Base-by-base conservation (phyloP, 352 stramenopile species). In the Phytopythium montanum region DNA sequence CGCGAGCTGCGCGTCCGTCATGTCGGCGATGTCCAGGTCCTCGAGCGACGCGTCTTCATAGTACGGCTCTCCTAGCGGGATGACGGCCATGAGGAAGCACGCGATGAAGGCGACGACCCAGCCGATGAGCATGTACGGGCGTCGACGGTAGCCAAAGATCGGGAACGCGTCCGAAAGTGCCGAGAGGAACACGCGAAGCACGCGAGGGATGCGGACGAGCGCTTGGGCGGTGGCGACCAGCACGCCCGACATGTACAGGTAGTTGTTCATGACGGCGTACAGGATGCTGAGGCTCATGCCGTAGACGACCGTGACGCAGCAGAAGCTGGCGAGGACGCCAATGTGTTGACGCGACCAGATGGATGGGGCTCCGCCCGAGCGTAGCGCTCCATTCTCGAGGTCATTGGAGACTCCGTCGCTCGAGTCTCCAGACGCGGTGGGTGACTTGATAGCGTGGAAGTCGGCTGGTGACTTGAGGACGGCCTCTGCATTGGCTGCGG, bases 121-220 rank as follows among this genome's bases (percentile, higher is more conserved):
- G 8, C 85, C 85, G 31, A 89, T 54, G 19, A 89, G 70, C 70
- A 95, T 81, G 63, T 96, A 96, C 29, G 85, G 79, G 18, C 85
- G 87, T 5, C 85, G 69, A 5, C 81, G 86, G 52, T 87, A 88
- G 41, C 85, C 81, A 52, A 72, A 79, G 59, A 96, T 42, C 36
- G n/a, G 36, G n/a, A n/a, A n/a, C n/a, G n/a, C n/a, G n/a, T n/a
- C n/a, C n/a, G n/a, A n/a, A n/a, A n/a, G n/a, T n/a, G n/a, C n/a
- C 14, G 14, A 13, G 4, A 18, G 18, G 36, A 42, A 42, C 36
- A 42, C n/a, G 36, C 36, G 14, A 13, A 42, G 36, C 14, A 13
- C n/a, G 36, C 14, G 36, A 2, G 36, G 36, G 36, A 42, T 21
- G 14, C n/a, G 36, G 14, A 42, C 36, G 36, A 42, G 36, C 36